Evolutionary conservation across 805 yeast genomes (phyloP).

Genomic region (Metschnikowia kunwiensis): DNA sequence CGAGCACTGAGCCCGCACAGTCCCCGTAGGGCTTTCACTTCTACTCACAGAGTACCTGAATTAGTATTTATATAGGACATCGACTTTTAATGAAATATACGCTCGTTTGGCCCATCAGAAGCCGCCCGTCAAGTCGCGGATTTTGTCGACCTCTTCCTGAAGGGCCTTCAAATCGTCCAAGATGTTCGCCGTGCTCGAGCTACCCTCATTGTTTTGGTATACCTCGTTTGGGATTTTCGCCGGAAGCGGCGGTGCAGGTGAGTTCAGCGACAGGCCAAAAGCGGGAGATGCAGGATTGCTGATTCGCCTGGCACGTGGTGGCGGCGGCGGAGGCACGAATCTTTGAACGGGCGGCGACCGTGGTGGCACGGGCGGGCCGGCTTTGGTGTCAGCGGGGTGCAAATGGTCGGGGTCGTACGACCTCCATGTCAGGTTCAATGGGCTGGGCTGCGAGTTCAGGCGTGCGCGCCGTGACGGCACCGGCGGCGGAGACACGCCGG

Average conservation of each 20-base stretch:
- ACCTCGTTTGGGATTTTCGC: conserved; percentile 22
- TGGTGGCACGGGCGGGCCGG: conserved; percentile 23
- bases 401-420: not conserved
- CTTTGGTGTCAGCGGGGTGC: not conserved
- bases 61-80: conserved; percentile 7
- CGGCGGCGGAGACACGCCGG: conserved; percentile 20
- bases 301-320: conserved; percentile 40
- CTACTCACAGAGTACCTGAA: conserved; percentile 9
- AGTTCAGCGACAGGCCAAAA: not conserved
- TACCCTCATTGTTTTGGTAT: conserved; percentile 12
- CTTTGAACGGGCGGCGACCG: conserved; percentile 21
- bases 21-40: conserved; percentile 3
- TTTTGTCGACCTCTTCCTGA: conserved; percentile 66
- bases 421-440: conserved; percentile 5
- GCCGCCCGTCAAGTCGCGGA: conserved; percentile 47
- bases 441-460: conserved; percentile 30
- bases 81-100: not conserved
- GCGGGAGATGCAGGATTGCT: conserved; percentile 17
- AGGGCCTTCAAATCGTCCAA: conserved; percentile 63
- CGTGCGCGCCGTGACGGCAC: conserved; percentile 40
- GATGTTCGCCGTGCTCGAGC: conserved; percentile 46
- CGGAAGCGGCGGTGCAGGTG: conserved; percentile 18
- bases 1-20: conserved; percentile 7
- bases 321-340: conserved; percentile 34
- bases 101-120: conserved; percentile 22